A percentile compares a stretch with the other conserved stretches of the same genome.
These are phyloP conservation scores for Stentor roeselii DNA, from an alignment of 73 alveolate genomes.

Conservation along the genomic window DNA sequence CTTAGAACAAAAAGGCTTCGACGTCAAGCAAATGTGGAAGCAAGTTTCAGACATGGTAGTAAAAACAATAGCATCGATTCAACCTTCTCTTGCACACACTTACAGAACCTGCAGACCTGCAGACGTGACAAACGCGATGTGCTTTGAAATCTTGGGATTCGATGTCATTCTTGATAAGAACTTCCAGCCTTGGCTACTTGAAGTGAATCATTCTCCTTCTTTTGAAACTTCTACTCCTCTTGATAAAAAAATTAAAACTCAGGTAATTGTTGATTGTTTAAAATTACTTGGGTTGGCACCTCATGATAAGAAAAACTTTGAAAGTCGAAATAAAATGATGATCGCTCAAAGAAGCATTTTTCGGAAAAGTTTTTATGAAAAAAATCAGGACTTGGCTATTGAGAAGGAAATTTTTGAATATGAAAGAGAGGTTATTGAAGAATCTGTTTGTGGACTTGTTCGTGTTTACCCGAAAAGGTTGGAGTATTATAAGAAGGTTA, in stretches of 20 bases:
- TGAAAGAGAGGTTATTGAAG: too few relatives aligned
- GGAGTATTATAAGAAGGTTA: too few relatives aligned
- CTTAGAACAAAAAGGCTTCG: conserved; percentile 30
- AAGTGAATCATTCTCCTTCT: conserved; percentile 36
- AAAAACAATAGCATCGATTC: conserved; percentile 20
- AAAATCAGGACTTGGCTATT: not conserved
- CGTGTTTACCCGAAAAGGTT: too few relatives aligned
- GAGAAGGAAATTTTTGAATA: not conserved
- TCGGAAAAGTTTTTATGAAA: not conserved
- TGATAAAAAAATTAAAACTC: conserved; percentile 20
- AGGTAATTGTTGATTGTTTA: conserved; percentile 15
- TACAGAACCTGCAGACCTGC: conserved; percentile 34
- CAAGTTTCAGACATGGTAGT: conserved; percentile 14
- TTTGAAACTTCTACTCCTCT: conserved; percentile 29
- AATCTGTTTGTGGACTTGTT: too few relatives aligned
- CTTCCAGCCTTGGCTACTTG: conserved; percentile 32
- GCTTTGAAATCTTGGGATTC: conserved; percentile 33
- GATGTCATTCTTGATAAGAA: not conserved
- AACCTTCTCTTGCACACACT: conserved; percentile 27
- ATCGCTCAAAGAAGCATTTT: not conserved
- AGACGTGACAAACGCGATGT: conserved; percentile 30
- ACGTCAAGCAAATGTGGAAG: not conserved
- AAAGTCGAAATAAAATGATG: not conserved
- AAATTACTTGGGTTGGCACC: not conserved
- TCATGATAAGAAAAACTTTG: too few relatives aligned